phyloP scores from a whole-genome alignment of 108 stramenopile genomes.

The Conticribra guillardii region DNA sequence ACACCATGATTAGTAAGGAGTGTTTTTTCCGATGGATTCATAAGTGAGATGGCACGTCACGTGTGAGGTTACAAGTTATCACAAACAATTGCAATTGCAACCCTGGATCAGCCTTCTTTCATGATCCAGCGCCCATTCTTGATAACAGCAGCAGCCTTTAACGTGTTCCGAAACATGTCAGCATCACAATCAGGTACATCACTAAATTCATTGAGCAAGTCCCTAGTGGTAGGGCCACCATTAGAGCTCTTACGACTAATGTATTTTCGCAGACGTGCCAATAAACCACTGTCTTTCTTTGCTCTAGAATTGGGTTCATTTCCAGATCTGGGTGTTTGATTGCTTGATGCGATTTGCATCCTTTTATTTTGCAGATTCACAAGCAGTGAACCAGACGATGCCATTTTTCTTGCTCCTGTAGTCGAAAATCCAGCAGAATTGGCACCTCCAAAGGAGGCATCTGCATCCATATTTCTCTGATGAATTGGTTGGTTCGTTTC shows the following conservation, averaged over 20 bases:
- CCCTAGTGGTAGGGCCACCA: slow-evolving; percentile 66
- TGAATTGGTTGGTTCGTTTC: slow-evolving; percentile 39
- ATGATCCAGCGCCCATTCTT: slow-evolving; percentile 64
- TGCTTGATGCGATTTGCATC: slow-evolving; percentile 45
- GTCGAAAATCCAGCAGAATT: slow-evolving; percentile 12
- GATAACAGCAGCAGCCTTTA: slow-evolving; percentile 70
- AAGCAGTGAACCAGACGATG: slow-evolving; percentile 56
- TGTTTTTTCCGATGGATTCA: no score
- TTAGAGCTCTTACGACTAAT: slow-evolving; percentile 35
- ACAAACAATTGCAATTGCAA: no score
- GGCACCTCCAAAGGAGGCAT: slow-evolving; percentile 26
- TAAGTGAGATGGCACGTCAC: not conserved
- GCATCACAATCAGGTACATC: slow-evolving; percentile 68
- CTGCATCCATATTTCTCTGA: slow-evolving; percentile 1
- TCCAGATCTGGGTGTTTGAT: slow-evolving; percentile 8
- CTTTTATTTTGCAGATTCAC: slow-evolving; percentile 61
- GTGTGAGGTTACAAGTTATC: no score
- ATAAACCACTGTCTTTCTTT: slow-evolving; percentile 52
- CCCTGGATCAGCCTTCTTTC: no score
- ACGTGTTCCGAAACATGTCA: slow-evolving; percentile 63
- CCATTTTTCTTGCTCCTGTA: slow-evolving; percentile 3
- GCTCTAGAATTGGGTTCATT: slow-evolving; percentile 15
- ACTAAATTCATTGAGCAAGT: slow-evolving; percentile 70
- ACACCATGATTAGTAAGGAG: no score
- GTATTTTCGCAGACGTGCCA: slow-evolving; percentile 57